These are phyloP conservation scores for Trametes elegans DNA, from an alignment of 768 basidiomycete species.

Conservation along the genomic window DNA sequence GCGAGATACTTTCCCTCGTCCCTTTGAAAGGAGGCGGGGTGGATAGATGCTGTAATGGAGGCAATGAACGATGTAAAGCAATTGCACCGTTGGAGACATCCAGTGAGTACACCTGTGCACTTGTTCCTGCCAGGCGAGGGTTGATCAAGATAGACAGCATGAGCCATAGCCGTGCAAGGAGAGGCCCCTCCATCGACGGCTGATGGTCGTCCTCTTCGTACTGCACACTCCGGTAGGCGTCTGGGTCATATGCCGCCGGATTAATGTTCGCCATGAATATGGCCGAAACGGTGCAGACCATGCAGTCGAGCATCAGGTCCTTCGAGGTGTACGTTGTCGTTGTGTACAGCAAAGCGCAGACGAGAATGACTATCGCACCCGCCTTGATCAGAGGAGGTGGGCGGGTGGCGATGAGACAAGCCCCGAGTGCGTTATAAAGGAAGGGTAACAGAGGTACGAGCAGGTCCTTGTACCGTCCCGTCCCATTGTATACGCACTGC, in stretches of 20 bases:
- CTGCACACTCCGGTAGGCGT: not conserved
- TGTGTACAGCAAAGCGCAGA: not conserved
- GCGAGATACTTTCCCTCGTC: not conserved
- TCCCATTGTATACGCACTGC: no score
- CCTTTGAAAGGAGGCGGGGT: slow-evolving; percentile 5
- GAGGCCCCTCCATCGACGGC: not conserved
- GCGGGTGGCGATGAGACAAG: not conserved
- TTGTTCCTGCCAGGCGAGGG: slow-evolving; percentile 21
- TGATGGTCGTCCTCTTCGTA: not conserved
- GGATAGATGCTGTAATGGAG: not conserved
- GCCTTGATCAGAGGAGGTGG: not conserved
- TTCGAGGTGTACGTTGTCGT: not conserved
- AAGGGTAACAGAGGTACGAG: not conserved
- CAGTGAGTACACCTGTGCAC: slow-evolving; percentile 17
- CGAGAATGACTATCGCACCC: not conserved
- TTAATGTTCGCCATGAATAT: not conserved
- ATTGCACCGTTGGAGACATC: not conserved
- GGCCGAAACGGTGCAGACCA: not conserved
- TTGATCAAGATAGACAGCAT: slow-evolving; percentile 8
- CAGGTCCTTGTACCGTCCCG: no score
- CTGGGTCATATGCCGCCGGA: not conserved
- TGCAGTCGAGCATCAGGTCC: not conserved
- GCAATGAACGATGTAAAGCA: not conserved
- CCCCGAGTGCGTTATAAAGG: not conserved
- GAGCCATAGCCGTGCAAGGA: slow-evolving; percentile 5